phyloP scores from a whole-genome alignment of 768 basidiomycete species.

The Leccinum rimulosum region DNA sequence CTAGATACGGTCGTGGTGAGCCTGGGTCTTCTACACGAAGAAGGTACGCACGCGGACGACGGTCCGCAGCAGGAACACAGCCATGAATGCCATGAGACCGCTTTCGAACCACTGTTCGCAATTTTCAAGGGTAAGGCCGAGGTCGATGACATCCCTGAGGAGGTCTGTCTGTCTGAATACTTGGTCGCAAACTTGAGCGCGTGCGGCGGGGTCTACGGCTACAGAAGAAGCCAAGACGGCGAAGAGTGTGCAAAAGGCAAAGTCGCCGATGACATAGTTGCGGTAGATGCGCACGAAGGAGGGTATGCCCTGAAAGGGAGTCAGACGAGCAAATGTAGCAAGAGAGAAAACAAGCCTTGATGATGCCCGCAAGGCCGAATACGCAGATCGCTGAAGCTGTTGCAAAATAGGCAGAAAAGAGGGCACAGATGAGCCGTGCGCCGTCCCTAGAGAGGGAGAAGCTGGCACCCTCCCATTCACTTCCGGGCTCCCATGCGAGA shows the following conservation, averaged over 20 bases:
- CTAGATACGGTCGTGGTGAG: constrained; percentile 34
- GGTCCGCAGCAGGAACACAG: constrained; percentile 57
- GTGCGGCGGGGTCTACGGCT: constrained; percentile 52
- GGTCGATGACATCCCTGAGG: constrained; percentile 64
- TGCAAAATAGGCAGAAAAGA: constrained; percentile 65
- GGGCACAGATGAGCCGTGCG: constrained; percentile 52
- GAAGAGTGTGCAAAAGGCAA: constrained; percentile 63
- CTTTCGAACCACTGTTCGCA: constrained; percentile 79
- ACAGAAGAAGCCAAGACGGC: constrained; percentile 56
- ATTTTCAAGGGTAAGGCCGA: constrained; percentile 74
- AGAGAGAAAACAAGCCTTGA: constrained; percentile 47
- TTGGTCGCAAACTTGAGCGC: constrained; percentile 69
- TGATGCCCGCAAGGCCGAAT: constrained; percentile 66
- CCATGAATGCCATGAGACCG: constrained; percentile 57
- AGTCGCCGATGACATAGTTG: constrained; percentile 78
- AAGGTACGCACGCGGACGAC: constrained; percentile 58
- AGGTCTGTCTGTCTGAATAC: constrained; percentile 74
- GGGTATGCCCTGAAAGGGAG: constrained; percentile 49
- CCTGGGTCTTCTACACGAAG: neutral
- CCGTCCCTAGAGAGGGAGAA: constrained; percentile 41
- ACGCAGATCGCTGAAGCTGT: constrained; percentile 61
- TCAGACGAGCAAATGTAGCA: neutral
- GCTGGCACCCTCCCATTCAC: constrained; percentile 47
- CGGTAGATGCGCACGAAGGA: constrained; percentile 76
- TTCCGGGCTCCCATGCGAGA: constrained; percentile 45